A percentile compares a stretch with the other conserved stretches of the same genome.
phyloP scores from a whole-genome alignment of 2,329 filamentous ascomycete species.

The Fusarium zealandicum region DNA sequence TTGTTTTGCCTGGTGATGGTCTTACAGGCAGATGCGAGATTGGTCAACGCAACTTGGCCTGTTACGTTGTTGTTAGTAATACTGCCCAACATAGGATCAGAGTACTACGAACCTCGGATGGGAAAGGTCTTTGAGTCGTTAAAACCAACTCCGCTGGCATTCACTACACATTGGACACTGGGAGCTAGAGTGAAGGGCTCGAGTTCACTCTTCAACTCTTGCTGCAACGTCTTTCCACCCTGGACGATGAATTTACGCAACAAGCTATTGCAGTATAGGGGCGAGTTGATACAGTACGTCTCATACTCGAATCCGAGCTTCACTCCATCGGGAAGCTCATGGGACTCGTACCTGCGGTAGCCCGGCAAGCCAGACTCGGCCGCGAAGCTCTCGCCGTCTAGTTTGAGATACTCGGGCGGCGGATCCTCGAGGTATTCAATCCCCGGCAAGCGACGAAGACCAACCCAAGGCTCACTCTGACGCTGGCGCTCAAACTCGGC shows the following conservation, averaged over 20 bases:
- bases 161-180: slow-evolving; percentile 41
- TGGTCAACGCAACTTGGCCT: slow-evolving; percentile 50
- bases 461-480: slow-evolving; percentile 44
- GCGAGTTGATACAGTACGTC: slow-evolving; percentile 63
- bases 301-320: slow-evolving; percentile 59
- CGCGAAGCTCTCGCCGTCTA: slow-evolving; percentile 38
- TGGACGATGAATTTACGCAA: slow-evolving; percentile 44
- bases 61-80: slow-evolving; percentile 19
- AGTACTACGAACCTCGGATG: slow-evolving; percentile 40
- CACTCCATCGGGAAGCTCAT: slow-evolving; percentile 53
- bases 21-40: slow-evolving; percentile 45
- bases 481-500: slow-evolving; percentile 37
- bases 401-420: slow-evolving; percentile 46
- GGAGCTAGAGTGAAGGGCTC: slow-evolving; percentile 41
- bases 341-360: slow-evolving; percentile 39
- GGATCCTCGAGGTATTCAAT: slow-evolving; percentile 62
- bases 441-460: slow-evolving; percentile 57
- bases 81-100: rapidly evolving
- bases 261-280: slow-evolving; percentile 56
- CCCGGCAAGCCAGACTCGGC: slow-evolving; percentile 41
- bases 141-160: slow-evolving; percentile 47
- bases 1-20: slow-evolving; percentile 66
- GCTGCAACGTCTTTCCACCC: slow-evolving; percentile 41
- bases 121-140: slow-evolving; percentile 45
- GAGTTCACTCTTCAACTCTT: slow-evolving; percentile 43